phyloP scores from a whole-genome alignment of 495 filamentous ascomycete genomes.

The Aspergillus avenaceus region DNA sequence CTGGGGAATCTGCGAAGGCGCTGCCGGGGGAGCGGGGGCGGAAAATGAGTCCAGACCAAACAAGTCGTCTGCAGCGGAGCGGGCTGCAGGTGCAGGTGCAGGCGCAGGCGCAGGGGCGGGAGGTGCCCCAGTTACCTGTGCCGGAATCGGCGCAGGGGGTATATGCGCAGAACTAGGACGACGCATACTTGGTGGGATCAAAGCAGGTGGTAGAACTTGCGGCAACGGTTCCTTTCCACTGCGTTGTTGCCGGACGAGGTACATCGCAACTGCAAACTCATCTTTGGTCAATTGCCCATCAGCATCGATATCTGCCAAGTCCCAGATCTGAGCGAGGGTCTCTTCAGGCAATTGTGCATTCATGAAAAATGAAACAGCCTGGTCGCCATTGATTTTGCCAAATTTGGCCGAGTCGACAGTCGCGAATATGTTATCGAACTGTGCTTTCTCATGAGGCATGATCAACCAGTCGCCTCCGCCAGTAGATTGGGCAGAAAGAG shows the following conservation, averaged over 20 bases:
- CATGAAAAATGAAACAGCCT: conserved; percentile 92
- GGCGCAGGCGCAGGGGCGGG: conserved; percentile 47
- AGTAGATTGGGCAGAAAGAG: conserved; percentile 57
- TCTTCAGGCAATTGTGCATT: conserved; percentile 89
- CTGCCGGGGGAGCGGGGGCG: conserved; percentile 41
- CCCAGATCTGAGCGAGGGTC: conserved; percentile 92
- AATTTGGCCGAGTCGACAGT: conserved; percentile 73
- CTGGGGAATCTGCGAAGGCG: conserved; percentile 58
- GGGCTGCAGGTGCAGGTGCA: conserved; percentile 15
- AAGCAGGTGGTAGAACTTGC: conserved; percentile 66
- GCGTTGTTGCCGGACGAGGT: conserved; percentile 85
- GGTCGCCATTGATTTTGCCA: conserved; percentile 85
- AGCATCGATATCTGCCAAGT: conserved; percentile 89
- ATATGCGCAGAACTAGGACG: conserved; percentile 49
- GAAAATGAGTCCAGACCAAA: conserved; percentile 72
- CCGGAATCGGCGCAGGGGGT: conserved; percentile 12
- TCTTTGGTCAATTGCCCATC: conserved; percentile 80
- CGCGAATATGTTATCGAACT: conserved; percentile 80
- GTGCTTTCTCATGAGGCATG: conserved; percentile 72
- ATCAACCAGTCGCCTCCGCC: conserved; percentile 81
- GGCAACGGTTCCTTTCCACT: conserved; percentile 68
- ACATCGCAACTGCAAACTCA: conserved; percentile 98
- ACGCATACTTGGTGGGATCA: conserved; percentile 89
- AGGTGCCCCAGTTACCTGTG: conserved; percentile 32
- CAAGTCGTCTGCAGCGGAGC: conserved; percentile 83